Percentiles rank a stretch among this genome's conserved stretches.
Evolutionary conservation across 1,139 yeast species (phyloP).

Genomic region (Geotrichum phurueaensis): DNA sequence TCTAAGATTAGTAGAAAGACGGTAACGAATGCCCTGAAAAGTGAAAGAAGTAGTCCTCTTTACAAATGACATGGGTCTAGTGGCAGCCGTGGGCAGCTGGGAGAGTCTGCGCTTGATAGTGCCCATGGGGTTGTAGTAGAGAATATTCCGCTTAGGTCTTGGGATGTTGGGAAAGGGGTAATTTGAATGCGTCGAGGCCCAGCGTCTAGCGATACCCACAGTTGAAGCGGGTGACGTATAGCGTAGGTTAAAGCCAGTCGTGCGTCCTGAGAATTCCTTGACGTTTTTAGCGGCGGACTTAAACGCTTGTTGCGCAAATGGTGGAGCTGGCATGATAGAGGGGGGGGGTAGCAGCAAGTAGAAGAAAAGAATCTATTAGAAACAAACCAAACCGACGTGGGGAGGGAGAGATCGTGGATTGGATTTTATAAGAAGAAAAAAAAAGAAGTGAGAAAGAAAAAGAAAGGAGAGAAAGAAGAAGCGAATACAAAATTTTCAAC

Average conservation of each 20-base stretch:
- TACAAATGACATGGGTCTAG: constrained; percentile 18
- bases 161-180: constrained; percentile 57
- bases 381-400: neutral
- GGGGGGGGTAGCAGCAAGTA: neutral
- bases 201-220: constrained; percentile 7
- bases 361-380: neutral
- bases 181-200: constrained; percentile 16
- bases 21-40: constrained; percentile 13
- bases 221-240: constrained; percentile 18
- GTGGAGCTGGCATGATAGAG: constrained; percentile 25
- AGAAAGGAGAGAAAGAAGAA: neutral
- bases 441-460: neutral
- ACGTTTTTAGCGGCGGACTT: constrained; percentile 12
- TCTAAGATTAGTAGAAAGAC: constrained; percentile 14
- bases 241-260: constrained; percentile 19
- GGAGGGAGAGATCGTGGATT: neutral
- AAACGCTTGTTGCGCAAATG: constrained; percentile 23
- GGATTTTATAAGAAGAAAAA: neutral
- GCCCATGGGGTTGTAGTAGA: constrained; percentile 42
- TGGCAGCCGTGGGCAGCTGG: constrained; percentile 11
- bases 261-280: constrained; percentile 17
- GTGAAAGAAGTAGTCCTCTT: constrained; percentile 13
- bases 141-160: constrained; percentile 54
- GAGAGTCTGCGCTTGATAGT: constrained; percentile 29
- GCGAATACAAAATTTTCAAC: neutral